Evolutionary conservation across 352 stramenopile species (phyloP), one percentile per base, ranked within the genome.

Genomic region (Pythium sp.): DNA sequence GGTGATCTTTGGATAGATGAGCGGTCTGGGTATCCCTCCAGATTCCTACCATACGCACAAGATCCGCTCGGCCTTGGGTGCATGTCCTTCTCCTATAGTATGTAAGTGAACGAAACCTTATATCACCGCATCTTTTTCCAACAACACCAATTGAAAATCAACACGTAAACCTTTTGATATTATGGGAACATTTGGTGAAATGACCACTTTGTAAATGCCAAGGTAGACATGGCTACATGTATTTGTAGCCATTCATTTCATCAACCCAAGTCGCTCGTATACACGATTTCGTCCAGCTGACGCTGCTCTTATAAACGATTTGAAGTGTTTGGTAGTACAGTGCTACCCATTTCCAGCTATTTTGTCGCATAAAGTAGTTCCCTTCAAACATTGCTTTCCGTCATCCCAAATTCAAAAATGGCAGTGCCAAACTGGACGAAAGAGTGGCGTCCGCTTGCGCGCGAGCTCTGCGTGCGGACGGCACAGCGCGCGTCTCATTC

Each of bases 371-470:
- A 24, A 3, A 58, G 54, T 38, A 32, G 8, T 20, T 7, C 26
- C 15, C 9, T 14, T 15, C 38, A 46, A 56, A n/a, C 12, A 38
- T 59, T 59, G 14, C 26, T 59, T 59, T 41, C 14, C 22, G 24
- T 57, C 51, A 20, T 11, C 3, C n/a, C 7, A 15, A 58, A 34
- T 57, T 57, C 9, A 7, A 60, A 59, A 59, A 78, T 78, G 74
- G 67, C 64, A 14, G 69, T 64, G 41, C 80, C 84, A 1, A 73
- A 72, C 54, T 92, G 84, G 84, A 87, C 84, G 5, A 65, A 65
- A 53, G 79, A 90, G 69, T 92, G 81, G 84, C 80, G 80, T 43
- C 81, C 84, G 63, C 81, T 88, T 26, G 73, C 65, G 34, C 72
- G 66, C 64, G 71, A 90, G 58, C 74, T 92, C 32, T 89, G 73